phyloP scores from a whole-genome alignment of 495 filamentous ascomycete genomes.

The Clohesyomyces aquaticus region DNA sequence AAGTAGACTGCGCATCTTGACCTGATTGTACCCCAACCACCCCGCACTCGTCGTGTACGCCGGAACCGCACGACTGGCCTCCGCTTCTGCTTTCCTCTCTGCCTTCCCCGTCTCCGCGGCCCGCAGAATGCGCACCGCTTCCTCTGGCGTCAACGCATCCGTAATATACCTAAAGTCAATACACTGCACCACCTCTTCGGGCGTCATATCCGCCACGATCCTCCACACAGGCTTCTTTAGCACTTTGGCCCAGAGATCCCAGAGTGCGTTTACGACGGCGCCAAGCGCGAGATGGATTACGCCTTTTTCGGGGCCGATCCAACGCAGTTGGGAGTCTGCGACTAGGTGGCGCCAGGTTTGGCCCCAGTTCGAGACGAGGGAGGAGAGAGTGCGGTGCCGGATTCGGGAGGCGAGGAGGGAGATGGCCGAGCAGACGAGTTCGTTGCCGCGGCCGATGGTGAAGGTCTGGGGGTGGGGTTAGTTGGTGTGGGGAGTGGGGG shows the following conservation, averaged over 20 bases:
- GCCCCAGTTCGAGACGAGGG: conserved; percentile 80
- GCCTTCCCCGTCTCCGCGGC: conserved; percentile 65
- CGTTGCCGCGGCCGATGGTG: conserved; percentile 94
- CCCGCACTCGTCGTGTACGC: conserved; percentile 91
- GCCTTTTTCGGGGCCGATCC: conserved; percentile 95
- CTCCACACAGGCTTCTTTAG: conserved; percentile 88
- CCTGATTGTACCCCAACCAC: conserved; percentile 91
- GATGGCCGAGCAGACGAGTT: conserved; percentile 88
- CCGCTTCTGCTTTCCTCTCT: conserved; percentile 69
- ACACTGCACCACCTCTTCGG: conserved; percentile 81
- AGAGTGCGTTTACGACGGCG: conserved; percentile 88
- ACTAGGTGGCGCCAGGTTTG: conserved; percentile 89
- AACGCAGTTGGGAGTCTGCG: conserved; percentile 85
- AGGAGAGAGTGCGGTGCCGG: conserved; percentile 70
- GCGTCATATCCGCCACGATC: conserved; percentile 85
- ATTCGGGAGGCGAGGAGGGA: conserved; percentile 73
- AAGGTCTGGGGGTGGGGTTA: conserved; percentile 66
- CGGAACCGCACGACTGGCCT: conserved; percentile 72
- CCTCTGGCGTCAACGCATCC: conserved; percentile 86
- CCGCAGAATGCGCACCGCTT: conserved; percentile 73
- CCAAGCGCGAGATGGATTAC: conserved; percentile 91
- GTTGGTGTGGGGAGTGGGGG: neutral
- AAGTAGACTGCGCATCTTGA: conserved; percentile 76
- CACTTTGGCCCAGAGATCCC: conserved; percentile 93
- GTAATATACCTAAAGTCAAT: conserved; percentile 95